Conservation (phyloP, 805 yeast genomes). For the Metschnikowia aberdeeniae region DNA sequence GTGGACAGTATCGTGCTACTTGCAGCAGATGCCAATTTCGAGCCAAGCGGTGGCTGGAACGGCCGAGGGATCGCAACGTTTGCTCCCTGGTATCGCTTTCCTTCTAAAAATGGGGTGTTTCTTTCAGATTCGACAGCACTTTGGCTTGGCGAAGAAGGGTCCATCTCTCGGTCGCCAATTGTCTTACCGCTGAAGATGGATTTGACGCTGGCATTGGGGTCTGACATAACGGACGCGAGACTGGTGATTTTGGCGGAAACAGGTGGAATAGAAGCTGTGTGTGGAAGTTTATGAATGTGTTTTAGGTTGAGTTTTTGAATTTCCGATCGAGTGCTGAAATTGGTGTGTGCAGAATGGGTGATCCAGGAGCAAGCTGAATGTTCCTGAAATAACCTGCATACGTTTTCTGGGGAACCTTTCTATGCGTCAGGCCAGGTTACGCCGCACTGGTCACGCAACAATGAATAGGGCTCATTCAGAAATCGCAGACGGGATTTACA, state of each 20-base stretch:
- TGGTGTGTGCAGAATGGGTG: neutral
- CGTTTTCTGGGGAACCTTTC: slow-evolving; percentile 1
- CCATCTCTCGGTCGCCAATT: neutral
- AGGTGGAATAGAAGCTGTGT: neutral
- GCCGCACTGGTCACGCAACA: slow-evolving; percentile 1
- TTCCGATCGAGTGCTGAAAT: too few relatives aligned
- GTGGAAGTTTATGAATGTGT: too few relatives aligned
- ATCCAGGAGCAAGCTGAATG: neutral
- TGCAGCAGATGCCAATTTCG: neutral
- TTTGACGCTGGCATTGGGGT: slow-evolving; percentile 41
- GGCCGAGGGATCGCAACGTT: neutral
- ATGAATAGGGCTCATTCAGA: too few relatives aligned
- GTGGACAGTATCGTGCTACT: slow-evolving; percentile 1
- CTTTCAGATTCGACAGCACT: neutral
- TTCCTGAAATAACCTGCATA: neutral
- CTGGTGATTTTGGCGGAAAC: neutral
- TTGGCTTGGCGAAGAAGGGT: neutral
- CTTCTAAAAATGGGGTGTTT: neutral
- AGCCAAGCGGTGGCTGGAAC: neutral
- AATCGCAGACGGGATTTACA: too few relatives aligned
- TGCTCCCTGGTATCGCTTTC: neutral
- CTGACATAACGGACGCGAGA: slow-evolving; percentile 26
- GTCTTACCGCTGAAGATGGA: slow-evolving; percentile 34
- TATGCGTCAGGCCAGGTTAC: neutral
- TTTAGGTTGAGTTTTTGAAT: too few relatives aligned